These are phyloP conservation scores for Blepharisma stoltei DNA, from an alignment of 73 alveolate species.

Conservation along the genomic window DNA sequence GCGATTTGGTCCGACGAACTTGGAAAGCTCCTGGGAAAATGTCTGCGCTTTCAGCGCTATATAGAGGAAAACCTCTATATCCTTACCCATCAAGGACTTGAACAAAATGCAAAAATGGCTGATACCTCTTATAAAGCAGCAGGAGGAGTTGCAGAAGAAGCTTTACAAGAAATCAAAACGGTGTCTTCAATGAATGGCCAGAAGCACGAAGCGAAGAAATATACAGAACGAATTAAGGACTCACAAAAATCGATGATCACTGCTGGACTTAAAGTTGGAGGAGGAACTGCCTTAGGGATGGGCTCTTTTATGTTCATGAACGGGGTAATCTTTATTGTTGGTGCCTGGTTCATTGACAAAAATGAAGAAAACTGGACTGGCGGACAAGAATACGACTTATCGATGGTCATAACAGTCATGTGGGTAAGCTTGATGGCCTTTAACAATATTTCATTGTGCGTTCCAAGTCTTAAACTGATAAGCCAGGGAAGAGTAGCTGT, in stretches of 20 bases:
- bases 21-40: no score
- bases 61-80: no score
- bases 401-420: slow-evolving; percentile 11
- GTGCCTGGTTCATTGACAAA: slow-evolving; percentile 8
- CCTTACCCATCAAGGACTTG: slow-evolving; percentile 24
- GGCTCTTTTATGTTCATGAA: not conserved
- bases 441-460: slow-evolving; percentile 41
- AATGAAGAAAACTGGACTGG: slow-evolving; percentile 5
- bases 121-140: slow-evolving; percentile 45
- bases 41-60: no score
- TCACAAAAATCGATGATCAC: not conserved
- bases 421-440: not conserved
- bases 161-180: slow-evolving; percentile 57
- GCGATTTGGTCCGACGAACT: no score
- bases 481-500: slow-evolving; percentile 57
- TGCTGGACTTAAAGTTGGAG: not conserved
- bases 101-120: slow-evolving; percentile 36
- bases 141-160: slow-evolving; percentile 64
- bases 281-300: slow-evolving; percentile 12
- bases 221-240: not conserved
- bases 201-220: slow-evolving; percentile 27
- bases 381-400: not conserved
- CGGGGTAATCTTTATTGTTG: not conserved
- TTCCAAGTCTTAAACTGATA: slow-evolving; percentile 59
- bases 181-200: slow-evolving; percentile 48